phyloP scores from a whole-genome alignment of 108 stramenopile species.

The Nannochloropsis salina region DNA sequence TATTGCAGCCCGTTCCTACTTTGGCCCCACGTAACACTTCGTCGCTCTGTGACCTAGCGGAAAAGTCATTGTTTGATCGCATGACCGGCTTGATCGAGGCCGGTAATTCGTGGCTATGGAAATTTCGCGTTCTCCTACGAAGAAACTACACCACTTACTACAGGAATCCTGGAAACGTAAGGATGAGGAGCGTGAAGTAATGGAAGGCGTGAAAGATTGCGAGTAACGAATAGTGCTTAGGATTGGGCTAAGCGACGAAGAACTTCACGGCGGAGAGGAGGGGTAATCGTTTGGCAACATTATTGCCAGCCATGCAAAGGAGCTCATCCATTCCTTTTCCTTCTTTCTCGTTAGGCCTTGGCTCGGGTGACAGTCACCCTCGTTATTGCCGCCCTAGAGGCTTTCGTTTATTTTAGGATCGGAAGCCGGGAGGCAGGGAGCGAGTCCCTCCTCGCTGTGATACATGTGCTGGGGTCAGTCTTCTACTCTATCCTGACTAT shows the following conservation, averaged over 20 bases:
- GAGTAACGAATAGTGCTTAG: too few relatives aligned
- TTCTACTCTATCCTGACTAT: not conserved
- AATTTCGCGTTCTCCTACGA: not conserved
- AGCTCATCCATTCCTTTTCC: not conserved
- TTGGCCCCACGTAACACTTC: not conserved
- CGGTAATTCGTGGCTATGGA: not conserved
- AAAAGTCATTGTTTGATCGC: not conserved
- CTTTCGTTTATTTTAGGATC: not conserved
- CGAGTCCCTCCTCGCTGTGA: not conserved
- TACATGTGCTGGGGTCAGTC: not conserved
- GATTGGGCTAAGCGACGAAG: too few relatives aligned
- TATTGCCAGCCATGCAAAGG: too few relatives aligned
- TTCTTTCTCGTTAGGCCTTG: not conserved
- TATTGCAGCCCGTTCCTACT: not conserved
- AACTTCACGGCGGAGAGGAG: too few relatives aligned
- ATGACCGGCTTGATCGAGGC: not conserved
- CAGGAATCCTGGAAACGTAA: not conserved
- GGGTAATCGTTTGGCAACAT: not conserved
- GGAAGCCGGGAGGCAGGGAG: not conserved
- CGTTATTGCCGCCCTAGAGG: not conserved
- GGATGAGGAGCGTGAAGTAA: not conserved
- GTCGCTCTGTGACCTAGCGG: not conserved
- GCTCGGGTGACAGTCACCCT: not conserved
- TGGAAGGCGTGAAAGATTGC: too few relatives aligned
- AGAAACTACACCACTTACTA: not conserved